Evolutionary conservation across 1,139 yeast species (phyloP), one percentile per base, ranked within the genome.

Genomic region (Zygosaccharomyces pseudobailii): DNA sequence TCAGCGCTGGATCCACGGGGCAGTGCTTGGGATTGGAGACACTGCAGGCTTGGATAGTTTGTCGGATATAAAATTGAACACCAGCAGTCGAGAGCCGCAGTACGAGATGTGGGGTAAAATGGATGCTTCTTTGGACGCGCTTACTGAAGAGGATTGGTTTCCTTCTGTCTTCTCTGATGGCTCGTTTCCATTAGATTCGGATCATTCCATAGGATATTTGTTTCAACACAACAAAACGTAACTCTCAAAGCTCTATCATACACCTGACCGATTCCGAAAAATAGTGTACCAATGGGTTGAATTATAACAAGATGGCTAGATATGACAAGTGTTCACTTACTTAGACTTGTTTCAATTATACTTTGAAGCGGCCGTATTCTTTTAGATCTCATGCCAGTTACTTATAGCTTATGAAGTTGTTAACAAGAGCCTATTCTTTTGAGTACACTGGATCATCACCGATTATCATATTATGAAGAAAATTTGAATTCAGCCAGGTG

Each of bases 391-490:
- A 13, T 13, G 17, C 17, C 17, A 13, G 17, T 13, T 13, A 13
- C 17, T 13, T 13, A 13, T 13, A 13, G 17, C 17, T 13, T 13
- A 13, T 13, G 36, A 39, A n/a, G 3, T 19, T 21, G 7, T 20
- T 36, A 8, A 8, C 9, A 38, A 3, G 30, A 23, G n/a, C 68
- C 47, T 75, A 58, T 4, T 62, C 50, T 1, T 74, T 66, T 3
- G 68, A 66, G 45, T 70, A 68, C 6, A 71, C 73, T 51, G 72
- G 75, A 22, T 70, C 63, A 51, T 71, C 75, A 31, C 69, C 63
- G 42, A 70, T 64, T 13, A 71, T 70, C 4, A 49, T 49, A 10
- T 75, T 75, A 53, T 48, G 48, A 19, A 42, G 62, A 57, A 9
- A 13, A 48, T 35, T 58, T 51, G 32, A 66, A 39, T 9, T 55